Evolutionary conservation across 2,329 filamentous ascomycete species (phyloP), one percentile per base, ranked within the genome.

Genomic region (Bipolaris bicolor): DNA sequence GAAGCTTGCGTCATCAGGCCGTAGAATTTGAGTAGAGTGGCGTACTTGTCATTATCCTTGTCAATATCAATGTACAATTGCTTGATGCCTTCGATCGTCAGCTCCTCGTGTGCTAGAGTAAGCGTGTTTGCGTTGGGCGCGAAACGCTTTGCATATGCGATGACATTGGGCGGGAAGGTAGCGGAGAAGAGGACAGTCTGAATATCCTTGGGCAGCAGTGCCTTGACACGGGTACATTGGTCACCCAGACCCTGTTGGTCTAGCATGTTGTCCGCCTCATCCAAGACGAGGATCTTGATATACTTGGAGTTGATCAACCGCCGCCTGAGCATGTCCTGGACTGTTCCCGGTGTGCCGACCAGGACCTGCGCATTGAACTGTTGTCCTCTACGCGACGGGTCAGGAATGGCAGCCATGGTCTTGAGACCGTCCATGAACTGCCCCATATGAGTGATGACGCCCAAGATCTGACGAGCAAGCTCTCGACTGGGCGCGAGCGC

Each of bases 231-330:
- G 68, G 92, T 86, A 77, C 94, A 98, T 79, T 99, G 95, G 57
- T 98, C 95, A 50, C 95, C 95, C 53, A 99, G 83, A 49, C 95
- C 94, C 78, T 97, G 92, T 78, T 94, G 90, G 73, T 98, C 95
- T 58, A 99, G 82, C 95, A 99, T 99, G 80, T 97, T 98, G 80
- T 99, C 95, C 55, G 95, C 95, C 80, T 99, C 95, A 71, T 99
- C 95, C 51, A 99, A 84, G 54, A 97, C 94, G 60, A 99, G 84
- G 7, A 96, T 85, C 76, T 88, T 91, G 66, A 99, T 82, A 56
- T 87, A 79, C 16, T 84, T 86, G 0, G 87, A 78, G 66, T 96
- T 86, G 63, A 99, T 84, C 71, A 90, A 85, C 64, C 87, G 85
- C 68, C 88, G 87, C 70, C 89, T 88, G 69, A 97, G 89, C 68